Evolutionary conservation across 208 protist species (phyloP), one percentile per base, ranked within the genome.

Genomic region (Acanthamoeba lenticulata): DNA sequence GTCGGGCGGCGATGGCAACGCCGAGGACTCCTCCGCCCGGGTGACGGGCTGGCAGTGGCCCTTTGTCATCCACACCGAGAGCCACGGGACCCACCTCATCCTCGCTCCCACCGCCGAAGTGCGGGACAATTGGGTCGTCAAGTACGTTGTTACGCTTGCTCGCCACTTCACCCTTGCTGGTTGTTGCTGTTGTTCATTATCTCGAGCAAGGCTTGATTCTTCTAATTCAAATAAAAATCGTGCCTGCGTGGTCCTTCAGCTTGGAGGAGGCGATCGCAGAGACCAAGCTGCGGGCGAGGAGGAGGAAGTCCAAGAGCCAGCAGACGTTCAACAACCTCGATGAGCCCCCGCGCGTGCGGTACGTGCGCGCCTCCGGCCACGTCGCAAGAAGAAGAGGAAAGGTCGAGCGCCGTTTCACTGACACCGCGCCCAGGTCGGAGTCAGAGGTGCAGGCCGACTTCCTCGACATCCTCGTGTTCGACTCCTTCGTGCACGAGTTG

Each of bases 361-460:
- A n/a, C 49, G 24, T 11, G 19, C 15, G 19, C 19, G 24, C 49
- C 15, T 21, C 15, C 49, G 2, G 1, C 1, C 49, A 15, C 5
- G 47, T 24, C 47, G 24, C 49, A 55, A 11, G 49, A 11, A 11
- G 24, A 9, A 52, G 15, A 49, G 9, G 45, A 5, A 15, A 49
- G 15, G 45, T 15, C 5, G 9, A 15, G 6, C 21, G 45, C 45
- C 45, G 45, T 52, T 15, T 15, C 45, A 15, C 15, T 52, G 45
- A 52, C 67, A 4, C 67, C 67, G 42, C 5, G 24, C 29, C 6
- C 72, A 83, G 72, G 36, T 83, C 72, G 0, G 72, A 83, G 3
- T 83, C 72, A 17, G 72, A 83, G 42, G 72, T 83, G 72, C 72
- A 83, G 29, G 72, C 72, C 0, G 72, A 83, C 72, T 83, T 83